Conservation (phyloP, 208 protist species). For the Spongospora subterranea region DNA sequence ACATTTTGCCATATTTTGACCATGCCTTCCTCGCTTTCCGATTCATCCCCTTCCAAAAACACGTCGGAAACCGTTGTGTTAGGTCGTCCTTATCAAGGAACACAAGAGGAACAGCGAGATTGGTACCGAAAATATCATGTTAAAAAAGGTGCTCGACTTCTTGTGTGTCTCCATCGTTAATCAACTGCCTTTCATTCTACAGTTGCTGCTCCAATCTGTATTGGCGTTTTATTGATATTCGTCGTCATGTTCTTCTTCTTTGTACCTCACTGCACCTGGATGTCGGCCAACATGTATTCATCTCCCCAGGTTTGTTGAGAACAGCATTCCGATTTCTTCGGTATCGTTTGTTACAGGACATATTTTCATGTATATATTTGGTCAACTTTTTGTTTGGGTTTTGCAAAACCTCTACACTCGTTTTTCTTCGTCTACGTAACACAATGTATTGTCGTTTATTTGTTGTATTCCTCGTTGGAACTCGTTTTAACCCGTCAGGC, state of each 20-base stretch:
- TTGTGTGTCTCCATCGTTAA: not conserved
- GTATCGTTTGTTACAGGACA: no score
- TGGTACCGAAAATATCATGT: constrained; percentile 13
- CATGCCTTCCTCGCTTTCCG: not conserved
- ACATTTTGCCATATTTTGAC: constrained; percentile 47
- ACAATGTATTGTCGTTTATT: no score
- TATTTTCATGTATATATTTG: no score
- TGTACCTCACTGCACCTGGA: constrained; percentile 32
- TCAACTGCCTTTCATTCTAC: not conserved
- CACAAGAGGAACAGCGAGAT: constrained; percentile 27
- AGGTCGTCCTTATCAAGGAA: not conserved
- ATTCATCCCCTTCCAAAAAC: not conserved
- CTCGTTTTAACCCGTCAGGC: no score
- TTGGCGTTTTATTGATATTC: constrained; percentile 13
- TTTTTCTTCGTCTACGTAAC: no score
- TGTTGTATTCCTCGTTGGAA: no score
- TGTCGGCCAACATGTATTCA: constrained; percentile 49
- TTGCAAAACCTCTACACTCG: no score
- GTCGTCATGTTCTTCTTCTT: constrained; percentile 41
- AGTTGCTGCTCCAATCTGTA: not conserved
- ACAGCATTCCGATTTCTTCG: no score
- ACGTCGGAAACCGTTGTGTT: not conserved
- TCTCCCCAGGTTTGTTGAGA: constrained; percentile 44
- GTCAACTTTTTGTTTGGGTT: no score
- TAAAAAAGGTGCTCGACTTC: no score